Conservation (phyloP, 768 basidiomycete genomes). For the Termitomyces sp. region DNA sequence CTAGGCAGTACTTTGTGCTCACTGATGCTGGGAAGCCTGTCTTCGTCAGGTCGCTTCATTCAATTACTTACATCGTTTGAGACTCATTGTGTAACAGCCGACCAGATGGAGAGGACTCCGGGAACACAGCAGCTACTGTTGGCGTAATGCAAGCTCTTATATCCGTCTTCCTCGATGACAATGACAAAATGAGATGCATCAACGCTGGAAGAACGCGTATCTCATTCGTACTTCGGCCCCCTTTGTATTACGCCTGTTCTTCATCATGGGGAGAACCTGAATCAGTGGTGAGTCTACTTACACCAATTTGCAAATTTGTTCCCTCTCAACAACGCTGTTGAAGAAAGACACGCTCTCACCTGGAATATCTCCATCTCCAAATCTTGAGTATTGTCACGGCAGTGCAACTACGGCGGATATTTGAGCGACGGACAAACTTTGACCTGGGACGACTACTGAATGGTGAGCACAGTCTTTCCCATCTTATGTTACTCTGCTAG, state of each 20-base stretch:
- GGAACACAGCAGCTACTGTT: slow-evolving; percentile 73
- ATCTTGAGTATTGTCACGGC: slow-evolving; percentile 89
- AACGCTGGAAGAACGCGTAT: slow-evolving; percentile 82
- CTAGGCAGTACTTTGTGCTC: slow-evolving; percentile 85
- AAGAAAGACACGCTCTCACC: slow-evolving; percentile 88
- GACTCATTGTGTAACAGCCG: slow-evolving; percentile 31
- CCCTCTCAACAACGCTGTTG: slow-evolving; percentile 34
- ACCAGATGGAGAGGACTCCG: slow-evolving; percentile 53
- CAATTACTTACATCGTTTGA: not conserved
- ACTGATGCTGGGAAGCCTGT: slow-evolving; percentile 99
- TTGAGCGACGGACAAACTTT: slow-evolving; percentile 88
- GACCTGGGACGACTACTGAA: slow-evolving; percentile 76
- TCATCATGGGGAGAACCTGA: slow-evolving; percentile 97
- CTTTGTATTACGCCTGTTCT: slow-evolving; percentile 88
- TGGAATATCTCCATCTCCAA: slow-evolving; percentile 94
- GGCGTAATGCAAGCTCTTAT: slow-evolving; percentile 95
- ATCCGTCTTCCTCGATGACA: slow-evolving; percentile 92
- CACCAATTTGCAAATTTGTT: not conserved
- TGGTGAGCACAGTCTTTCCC: slow-evolving; percentile 34
- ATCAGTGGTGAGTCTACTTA: slow-evolving; percentile 68
- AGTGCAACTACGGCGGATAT: slow-evolving; percentile 79
- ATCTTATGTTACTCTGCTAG: not conserved
- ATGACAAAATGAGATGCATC: slow-evolving; percentile 82
- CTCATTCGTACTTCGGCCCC: slow-evolving; percentile 80
- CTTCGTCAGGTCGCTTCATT: slow-evolving; percentile 65